These are phyloP conservation scores for Breviolum minutum DNA, from an alignment of 73 alveolate species.

Conservation along the genomic window DNA sequence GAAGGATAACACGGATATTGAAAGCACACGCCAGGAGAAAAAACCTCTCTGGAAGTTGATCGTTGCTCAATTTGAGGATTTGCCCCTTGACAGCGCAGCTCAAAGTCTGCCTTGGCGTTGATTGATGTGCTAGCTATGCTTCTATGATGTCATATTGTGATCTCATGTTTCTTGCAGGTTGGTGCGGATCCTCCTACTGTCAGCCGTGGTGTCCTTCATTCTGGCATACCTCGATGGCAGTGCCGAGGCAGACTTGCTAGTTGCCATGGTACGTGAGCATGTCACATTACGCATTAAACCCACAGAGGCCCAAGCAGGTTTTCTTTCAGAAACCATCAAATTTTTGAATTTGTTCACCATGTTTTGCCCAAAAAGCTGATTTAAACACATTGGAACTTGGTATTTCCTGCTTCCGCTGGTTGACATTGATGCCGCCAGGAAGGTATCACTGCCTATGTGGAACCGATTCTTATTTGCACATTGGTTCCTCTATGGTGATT, in stretches of 20 bases:
- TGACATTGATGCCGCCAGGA: background rate
- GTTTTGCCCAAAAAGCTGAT: too few species aligned
- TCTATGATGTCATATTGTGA: background rate
- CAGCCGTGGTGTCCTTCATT: conserved; percentile 98
- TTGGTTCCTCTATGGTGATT: too few species aligned
- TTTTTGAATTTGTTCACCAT: too few species aligned
- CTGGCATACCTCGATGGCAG: conserved; percentile 96
- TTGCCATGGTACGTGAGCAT: too few species aligned
- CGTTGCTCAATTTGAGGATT: conserved; percentile 98
- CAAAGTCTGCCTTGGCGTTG: background rate
- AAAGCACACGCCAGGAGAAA: conserved; percentile 43
- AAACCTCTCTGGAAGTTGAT: conserved; percentile 98
- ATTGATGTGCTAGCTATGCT: background rate
- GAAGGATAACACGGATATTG: too few species aligned
- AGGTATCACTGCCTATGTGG: conserved; percentile 98
- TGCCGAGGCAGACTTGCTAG: background rate
- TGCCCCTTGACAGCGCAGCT: conserved; percentile 13
- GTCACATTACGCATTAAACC: background rate
- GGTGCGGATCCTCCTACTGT: conserved; percentile 98
- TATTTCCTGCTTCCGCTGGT: background rate
- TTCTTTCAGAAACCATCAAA: too few species aligned
- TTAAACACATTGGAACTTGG: too few species aligned
- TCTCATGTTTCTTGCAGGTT: conserved; percentile 32
- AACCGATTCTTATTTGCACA: conserved; percentile 96
- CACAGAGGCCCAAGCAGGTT: background rate